These are phyloP conservation scores for Hura crepitans DNA, from an alignment of 441 rosid species.

Conservation along the genomic window DNA sequence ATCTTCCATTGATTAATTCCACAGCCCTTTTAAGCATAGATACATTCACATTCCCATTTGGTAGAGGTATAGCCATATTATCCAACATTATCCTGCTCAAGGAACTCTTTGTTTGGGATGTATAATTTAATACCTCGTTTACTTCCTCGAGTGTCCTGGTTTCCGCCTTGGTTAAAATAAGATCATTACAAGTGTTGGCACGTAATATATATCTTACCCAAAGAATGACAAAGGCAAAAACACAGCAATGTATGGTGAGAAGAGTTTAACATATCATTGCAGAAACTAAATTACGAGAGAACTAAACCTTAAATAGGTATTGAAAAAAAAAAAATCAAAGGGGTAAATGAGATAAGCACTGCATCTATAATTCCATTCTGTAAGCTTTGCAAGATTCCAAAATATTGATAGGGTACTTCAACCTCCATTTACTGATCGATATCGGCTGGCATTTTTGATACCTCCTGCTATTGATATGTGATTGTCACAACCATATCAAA, in stretches of 20 bases:
- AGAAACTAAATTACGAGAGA: neutral
- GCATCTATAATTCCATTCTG: no score
- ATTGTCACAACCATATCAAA: slow-evolving; percentile 96
- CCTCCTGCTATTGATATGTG: slow-evolving; percentile 95
- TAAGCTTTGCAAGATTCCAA: slow-evolving; percentile 1
- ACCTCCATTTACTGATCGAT: slow-evolving; percentile 80
- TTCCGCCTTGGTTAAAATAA: slow-evolving; percentile 56
- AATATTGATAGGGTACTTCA: slow-evolving; percentile 50
- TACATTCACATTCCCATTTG: slow-evolving; percentile 75
- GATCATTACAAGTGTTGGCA: neutral
- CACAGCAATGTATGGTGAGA: neutral
- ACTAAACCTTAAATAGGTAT: neutral
- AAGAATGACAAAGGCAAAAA: neutral
- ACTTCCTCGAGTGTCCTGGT: slow-evolving; percentile 82
- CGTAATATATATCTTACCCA: neutral
- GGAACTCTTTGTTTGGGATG: slow-evolving; percentile 47
- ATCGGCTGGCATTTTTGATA: slow-evolving; percentile 60
- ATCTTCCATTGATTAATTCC: slow-evolving; percentile 56
- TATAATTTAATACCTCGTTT: slow-evolving; percentile 58
- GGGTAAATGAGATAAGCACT: neutral
- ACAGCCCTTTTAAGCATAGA: slow-evolving; percentile 85
- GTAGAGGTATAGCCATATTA: slow-evolving; percentile 85
- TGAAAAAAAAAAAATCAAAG: neutral
- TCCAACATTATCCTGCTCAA: slow-evolving; percentile 89
- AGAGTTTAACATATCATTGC: neutral